These are phyloP conservation scores for Pythium folliculosum DNA, from an alignment of 352 stramenopile genomes.

Conservation along the genomic window DNA sequence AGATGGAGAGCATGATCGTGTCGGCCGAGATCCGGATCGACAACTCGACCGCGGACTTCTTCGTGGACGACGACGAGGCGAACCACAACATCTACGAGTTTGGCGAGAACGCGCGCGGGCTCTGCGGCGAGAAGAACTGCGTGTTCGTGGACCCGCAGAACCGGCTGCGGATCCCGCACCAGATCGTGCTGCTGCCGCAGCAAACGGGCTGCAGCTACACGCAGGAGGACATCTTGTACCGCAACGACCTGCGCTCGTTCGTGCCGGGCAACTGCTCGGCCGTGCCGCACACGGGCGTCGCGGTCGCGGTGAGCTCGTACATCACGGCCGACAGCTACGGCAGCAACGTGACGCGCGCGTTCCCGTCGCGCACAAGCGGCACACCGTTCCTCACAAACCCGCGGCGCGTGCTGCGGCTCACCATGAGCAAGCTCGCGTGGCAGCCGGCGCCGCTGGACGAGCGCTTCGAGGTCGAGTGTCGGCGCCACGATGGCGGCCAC, in stretches of 20 bases:
- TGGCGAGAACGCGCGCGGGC: slow-evolving; percentile 31
- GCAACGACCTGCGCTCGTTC: slow-evolving; percentile 42
- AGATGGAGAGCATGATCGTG: slow-evolving; percentile 18
- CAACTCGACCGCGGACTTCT: not conserved
- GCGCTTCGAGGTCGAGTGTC: not conserved
- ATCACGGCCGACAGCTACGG: slow-evolving; percentile 41
- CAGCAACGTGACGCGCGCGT: slow-evolving; percentile 21
- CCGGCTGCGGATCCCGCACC: slow-evolving; percentile 29
- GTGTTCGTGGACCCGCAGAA: slow-evolving; percentile 40
- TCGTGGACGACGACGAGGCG: not conserved
- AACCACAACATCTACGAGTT: slow-evolving; percentile 2
- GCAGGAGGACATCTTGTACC: slow-evolving; percentile 33
- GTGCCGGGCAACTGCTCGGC: slow-evolving; percentile 33
- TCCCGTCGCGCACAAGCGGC: not conserved
- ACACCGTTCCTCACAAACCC: slow-evolving; percentile 12
- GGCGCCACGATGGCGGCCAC: not conserved
- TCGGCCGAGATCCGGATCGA: slow-evolving; percentile 7
- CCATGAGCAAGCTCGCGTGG: slow-evolving; percentile 16
- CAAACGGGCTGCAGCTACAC: slow-evolving; percentile 36
- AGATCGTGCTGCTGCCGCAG: slow-evolving; percentile 42
- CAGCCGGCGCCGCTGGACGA: slow-evolving; percentile 1
- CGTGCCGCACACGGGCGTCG: slow-evolving; percentile 30
- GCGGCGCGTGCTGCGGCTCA: slow-evolving; percentile 2
- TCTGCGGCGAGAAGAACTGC: slow-evolving; percentile 36
- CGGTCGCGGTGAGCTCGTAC: slow-evolving; percentile 43